A percentile compares a stretch with the other conserved stretches of the same genome.
phyloP scores from a whole-genome alignment of 2,329 filamentous ascomycete species.

The Ambrosiella beaveri region DNA sequence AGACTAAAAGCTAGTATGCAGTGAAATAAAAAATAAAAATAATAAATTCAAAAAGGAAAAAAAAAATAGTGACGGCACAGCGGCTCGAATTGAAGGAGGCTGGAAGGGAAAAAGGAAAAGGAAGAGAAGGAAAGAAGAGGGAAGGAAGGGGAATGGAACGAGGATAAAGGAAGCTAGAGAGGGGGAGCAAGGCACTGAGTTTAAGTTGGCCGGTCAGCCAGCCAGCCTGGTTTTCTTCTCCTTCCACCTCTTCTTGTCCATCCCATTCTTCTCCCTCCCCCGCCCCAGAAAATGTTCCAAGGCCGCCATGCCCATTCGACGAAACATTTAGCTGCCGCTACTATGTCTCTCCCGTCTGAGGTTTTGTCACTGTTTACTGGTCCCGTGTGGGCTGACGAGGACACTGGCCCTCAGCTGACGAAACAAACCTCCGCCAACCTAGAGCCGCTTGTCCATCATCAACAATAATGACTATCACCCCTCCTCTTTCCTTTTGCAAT shows the following conservation, averaged over 20 bases:
- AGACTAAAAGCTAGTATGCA: not conserved
- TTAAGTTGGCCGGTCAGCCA: not conserved
- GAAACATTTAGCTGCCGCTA: too few species aligned
- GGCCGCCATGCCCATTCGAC: too few species aligned
- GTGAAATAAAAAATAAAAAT: not conserved
- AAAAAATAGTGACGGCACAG: not conserved
- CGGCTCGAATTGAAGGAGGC: slow-evolving; percentile 10
- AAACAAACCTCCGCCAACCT: too few species aligned
- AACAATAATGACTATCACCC: not conserved
- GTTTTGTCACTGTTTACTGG: too few species aligned
- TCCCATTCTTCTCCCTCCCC: not conserved
- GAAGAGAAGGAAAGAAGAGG: slow-evolving; percentile 6
- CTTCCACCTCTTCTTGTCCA: not conserved
- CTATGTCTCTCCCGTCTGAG: too few species aligned
- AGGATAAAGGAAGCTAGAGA: not conserved
- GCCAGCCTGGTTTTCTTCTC: not conserved
- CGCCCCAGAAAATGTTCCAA: too few species aligned
- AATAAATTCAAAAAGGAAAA: not conserved
- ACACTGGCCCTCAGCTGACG: too few species aligned
- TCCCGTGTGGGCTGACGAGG: too few species aligned
- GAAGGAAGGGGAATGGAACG: slow-evolving; percentile 3
- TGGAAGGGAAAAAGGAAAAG: slow-evolving; percentile 5
- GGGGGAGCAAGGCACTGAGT: not conserved
- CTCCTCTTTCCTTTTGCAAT: not conserved
- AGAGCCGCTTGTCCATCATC: not conserved